Conservation (phyloP, 2,329 filamentous ascomycete species). For the Fusarium acutatum region DNA sequence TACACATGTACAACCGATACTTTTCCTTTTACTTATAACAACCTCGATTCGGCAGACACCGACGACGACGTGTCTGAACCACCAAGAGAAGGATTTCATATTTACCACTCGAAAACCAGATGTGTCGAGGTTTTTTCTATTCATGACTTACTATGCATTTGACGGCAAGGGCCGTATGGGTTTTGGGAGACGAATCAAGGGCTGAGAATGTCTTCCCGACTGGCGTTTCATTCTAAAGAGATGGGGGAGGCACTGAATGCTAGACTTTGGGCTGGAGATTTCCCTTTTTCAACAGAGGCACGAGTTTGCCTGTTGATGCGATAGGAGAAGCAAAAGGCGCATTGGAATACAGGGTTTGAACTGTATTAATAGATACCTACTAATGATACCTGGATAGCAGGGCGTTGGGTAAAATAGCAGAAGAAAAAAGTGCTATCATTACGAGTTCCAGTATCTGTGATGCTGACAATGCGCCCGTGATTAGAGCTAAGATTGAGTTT, state of each 20-base stretch:
- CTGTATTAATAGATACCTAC: constrained; percentile 32
- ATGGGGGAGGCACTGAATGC: constrained; percentile 3
- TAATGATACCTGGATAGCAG: constrained; percentile 31
- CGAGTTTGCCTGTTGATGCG: background rate
- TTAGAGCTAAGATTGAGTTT: background rate
- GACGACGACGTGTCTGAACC: background rate
- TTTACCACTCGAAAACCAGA: background rate
- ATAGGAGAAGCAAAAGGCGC: background rate
- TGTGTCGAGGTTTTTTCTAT: constrained; percentile 20
- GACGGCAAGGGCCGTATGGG: constrained; percentile 37
- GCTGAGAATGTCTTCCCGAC: constrained; percentile 61
- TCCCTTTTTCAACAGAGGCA: background rate
- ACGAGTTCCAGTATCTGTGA: background rate
- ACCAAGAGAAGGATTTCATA: background rate
- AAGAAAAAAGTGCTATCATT: constrained; percentile 1
- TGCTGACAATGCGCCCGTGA: background rate
- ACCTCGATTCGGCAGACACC: constrained; percentile 1
- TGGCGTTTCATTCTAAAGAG: constrained; percentile 36
- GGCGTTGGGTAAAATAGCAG: constrained; percentile 21
- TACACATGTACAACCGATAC: background rate
- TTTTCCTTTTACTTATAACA: constrained; percentile 9
- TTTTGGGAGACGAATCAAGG: constrained; percentile 60
- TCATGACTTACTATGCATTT: constrained; percentile 40
- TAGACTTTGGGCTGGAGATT: background rate
- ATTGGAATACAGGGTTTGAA: constrained; percentile 21